phyloP scores from a whole-genome alignment of 1,139 yeast genomes.

The Kodamaea suecica region DNA sequence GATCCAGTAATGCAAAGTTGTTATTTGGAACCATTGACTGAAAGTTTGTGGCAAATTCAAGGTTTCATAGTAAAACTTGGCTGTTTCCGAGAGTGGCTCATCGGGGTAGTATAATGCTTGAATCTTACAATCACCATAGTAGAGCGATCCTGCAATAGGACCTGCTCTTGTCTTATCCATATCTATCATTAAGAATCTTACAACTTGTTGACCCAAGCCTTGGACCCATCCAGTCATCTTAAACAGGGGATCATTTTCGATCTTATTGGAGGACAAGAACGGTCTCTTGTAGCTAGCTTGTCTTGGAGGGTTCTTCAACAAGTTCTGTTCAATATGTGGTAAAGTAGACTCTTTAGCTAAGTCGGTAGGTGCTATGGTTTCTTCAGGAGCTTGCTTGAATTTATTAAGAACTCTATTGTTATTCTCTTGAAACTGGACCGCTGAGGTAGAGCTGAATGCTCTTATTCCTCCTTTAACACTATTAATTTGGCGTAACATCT shows the following conservation, averaged over 20 bases:
- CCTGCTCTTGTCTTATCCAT: slow-evolving; percentile 94
- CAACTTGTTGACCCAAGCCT: slow-evolving; percentile 67
- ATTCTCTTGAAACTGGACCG: slow-evolving; percentile 1
- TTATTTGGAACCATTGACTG: slow-evolving; percentile 93
- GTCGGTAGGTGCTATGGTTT: slow-evolving; percentile 37
- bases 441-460: not conserved
- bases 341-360: slow-evolving; percentile 50
- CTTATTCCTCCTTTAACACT: not conserved
- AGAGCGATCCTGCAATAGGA: slow-evolving; percentile 86
- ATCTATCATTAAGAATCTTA: slow-evolving; percentile 68
- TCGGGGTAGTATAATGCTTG: slow-evolving; percentile 77
- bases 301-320: slow-evolving; percentile 37
- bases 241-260: slow-evolving; percentile 54
- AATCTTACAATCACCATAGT: slow-evolving; percentile 80
- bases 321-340: slow-evolving; percentile 43
- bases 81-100: slow-evolving; percentile 63
- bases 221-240: slow-evolving; percentile 68
- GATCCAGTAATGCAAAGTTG: slow-evolving; percentile 90
- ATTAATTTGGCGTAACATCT: not conserved
- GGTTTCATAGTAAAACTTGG: slow-evolving; percentile 73
- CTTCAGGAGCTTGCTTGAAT: slow-evolving; percentile 17
- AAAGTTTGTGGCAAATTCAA: slow-evolving; percentile 80
- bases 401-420: slow-evolving; percentile 18
- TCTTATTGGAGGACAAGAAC: slow-evolving; percentile 50
- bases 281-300: slow-evolving; percentile 45